phyloP scores from a whole-genome alignment of 148 eudicot species.

The Chenopodium formosanum region DNA sequence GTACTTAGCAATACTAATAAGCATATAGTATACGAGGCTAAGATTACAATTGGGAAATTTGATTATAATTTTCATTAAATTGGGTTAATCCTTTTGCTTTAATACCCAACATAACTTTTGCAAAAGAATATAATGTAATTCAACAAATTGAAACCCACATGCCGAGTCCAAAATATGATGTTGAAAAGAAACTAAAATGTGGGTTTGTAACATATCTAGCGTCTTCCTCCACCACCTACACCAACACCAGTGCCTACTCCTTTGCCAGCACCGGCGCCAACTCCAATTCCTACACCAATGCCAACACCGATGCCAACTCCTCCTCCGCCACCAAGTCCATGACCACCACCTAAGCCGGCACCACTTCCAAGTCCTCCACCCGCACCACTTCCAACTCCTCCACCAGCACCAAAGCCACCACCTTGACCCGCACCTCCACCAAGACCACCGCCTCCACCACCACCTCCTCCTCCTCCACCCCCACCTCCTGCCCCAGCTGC shows the following conservation, averaged over 20 bases:
- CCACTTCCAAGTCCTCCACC: slow-evolving; percentile 29
- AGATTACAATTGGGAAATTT: neutral
- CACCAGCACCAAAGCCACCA: slow-evolving; percentile 28
- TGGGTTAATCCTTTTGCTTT: neutral
- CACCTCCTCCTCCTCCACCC: slow-evolving; percentile 19
- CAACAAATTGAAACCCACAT: neutral
- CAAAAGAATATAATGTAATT: neutral
- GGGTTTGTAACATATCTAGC: neutral
- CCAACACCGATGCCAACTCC: slow-evolving; percentile 29
- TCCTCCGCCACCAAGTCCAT: slow-evolving; percentile 29
- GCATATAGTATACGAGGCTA: neutral
- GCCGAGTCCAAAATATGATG: neutral
- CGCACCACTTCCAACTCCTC: slow-evolving; percentile 23
- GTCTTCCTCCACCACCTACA: slow-evolving; percentile 33
- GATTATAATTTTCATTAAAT: neutral
- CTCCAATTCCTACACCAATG: slow-evolving; percentile 28
- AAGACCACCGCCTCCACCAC: slow-evolving; percentile 22
- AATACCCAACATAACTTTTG: neutral
- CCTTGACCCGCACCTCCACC: slow-evolving; percentile 29
- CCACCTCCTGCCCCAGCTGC: slow-evolving; percentile 19
- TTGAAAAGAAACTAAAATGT: neutral
- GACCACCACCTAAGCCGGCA: slow-evolving; percentile 23
- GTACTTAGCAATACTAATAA: too few relatives aligned
- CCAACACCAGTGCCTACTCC: slow-evolving; percentile 33
- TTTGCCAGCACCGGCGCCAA: slow-evolving; percentile 25